These are phyloP conservation scores for Cyathus striatus DNA, from an alignment of 768 basidiomycete genomes.

Conservation along the genomic window DNA sequence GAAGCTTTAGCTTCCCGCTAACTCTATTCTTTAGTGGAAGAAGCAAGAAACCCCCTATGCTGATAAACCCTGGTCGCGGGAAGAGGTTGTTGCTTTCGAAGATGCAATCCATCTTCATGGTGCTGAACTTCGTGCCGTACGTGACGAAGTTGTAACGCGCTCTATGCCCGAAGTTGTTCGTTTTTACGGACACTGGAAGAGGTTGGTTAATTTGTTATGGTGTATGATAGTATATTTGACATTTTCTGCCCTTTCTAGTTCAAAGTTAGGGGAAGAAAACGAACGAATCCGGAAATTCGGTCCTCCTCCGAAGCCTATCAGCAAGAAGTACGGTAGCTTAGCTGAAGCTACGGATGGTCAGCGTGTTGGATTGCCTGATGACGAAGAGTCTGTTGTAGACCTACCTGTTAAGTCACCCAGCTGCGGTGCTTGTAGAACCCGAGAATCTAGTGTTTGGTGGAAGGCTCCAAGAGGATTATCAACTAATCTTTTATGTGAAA, in stretches of 20 bases:
- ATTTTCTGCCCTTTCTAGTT: too few species aligned
- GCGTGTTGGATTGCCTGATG: constrained; percentile 53
- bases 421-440: constrained; percentile 83
- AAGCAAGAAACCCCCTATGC: constrained; percentile 56
- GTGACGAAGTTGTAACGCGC: constrained; percentile 68
- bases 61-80: constrained; percentile 66
- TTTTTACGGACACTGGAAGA: constrained; percentile 86
- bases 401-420: constrained; percentile 49
- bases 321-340: constrained; percentile 28
- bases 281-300: constrained; percentile 37
- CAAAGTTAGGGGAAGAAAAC: constrained; percentile 68
- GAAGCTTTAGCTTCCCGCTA: background rate
- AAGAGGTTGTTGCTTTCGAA: constrained; percentile 72
- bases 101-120: constrained; percentile 69
- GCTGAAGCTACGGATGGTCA: constrained; percentile 39
- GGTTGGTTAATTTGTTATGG: constrained; percentile 29
- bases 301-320: constrained; percentile 26
- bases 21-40: constrained; percentile 57
- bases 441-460: constrained; percentile 83
- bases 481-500: constrained; percentile 76
- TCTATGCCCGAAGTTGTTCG: constrained; percentile 75
- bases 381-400: constrained; percentile 72
- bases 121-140: constrained; percentile 74
- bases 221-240: background rate
- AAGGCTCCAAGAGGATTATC: constrained; percentile 85